phyloP scores from a whole-genome alignment of 1,284 basidiomycete species.

The Neotropicomus parvogracilis region DNA sequence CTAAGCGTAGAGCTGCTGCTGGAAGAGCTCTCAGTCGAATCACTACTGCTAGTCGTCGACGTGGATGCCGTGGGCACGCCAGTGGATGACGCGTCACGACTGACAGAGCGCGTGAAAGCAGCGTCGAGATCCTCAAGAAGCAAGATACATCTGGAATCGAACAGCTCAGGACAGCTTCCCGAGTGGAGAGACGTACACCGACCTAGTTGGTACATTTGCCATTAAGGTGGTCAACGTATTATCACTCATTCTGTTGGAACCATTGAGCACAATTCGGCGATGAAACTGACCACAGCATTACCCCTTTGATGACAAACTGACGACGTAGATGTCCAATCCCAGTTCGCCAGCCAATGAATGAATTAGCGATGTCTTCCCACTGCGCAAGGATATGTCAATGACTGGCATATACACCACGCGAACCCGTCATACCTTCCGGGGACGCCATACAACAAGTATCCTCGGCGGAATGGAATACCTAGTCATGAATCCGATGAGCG shows the following conservation, averaged over 20 bases:
- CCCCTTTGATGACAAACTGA: constrained; percentile 82
- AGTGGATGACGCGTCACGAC: constrained; percentile 73
- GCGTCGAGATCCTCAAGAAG: constrained; percentile 86
- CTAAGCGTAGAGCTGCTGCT: constrained; percentile 70
- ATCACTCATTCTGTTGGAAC: constrained; percentile 70
- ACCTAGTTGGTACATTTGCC: constrained; percentile 81
- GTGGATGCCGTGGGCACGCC: constrained; percentile 54
- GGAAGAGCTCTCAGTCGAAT: constrained; percentile 43
- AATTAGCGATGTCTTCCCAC: constrained; percentile 80
- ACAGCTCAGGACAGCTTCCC: constrained; percentile 13
- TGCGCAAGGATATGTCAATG: constrained; percentile 29
- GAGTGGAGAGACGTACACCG: constrained; percentile 14
- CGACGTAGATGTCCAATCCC: constrained; percentile 83
- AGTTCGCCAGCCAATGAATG: constrained; percentile 84
- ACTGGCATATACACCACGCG: constrained; percentile 7
- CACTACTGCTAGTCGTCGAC: constrained; percentile 41
- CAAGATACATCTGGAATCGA: constrained; percentile 64
- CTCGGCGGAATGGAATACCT: constrained; percentile 84
- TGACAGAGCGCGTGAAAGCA: constrained; percentile 79
- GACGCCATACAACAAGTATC: constrained; percentile 80
- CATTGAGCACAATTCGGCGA: constrained; percentile 12
- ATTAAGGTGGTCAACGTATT: constrained; percentile 78
- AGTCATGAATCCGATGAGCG: constrained; percentile 20
- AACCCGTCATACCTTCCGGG: constrained; percentile 62
- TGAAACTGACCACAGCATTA: constrained; percentile 33